phyloP scores from a whole-genome alignment of 2,329 filamentous ascomycete species.

The Orbilia brochopaga region DNA sequence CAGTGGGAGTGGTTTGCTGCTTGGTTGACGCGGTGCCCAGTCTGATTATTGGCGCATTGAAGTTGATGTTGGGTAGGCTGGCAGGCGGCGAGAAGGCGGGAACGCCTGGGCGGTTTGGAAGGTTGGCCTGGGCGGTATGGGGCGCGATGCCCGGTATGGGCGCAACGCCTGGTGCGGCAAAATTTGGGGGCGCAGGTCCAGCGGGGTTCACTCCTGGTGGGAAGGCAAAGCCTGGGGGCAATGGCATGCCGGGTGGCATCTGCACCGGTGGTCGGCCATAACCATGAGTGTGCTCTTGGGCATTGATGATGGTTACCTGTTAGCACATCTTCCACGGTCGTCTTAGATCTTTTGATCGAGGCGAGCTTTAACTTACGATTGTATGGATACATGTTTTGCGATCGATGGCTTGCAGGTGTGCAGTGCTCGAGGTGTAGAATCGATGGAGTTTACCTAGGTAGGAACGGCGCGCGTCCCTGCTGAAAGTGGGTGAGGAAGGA shows the following conservation, averaged over 20 bases:
- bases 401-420: not conserved
- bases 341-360: not conserved
- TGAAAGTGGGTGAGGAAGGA: not conserved
- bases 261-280: conserved; percentile 55
- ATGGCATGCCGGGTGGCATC: conserved; percentile 53
- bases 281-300: conserved; percentile 37
- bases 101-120: conserved; percentile 71
- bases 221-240: conserved; percentile 49
- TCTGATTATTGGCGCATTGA: conserved; percentile 93
- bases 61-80: conserved; percentile 97
- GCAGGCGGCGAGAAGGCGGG: conserved; percentile 85
- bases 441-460: no score
- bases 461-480: no score
- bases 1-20: conserved; percentile 56
- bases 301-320: conserved; percentile 2
- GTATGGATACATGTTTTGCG: conserved; percentile 54
- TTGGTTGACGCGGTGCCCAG: conserved; percentile 80
- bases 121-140: conserved; percentile 75
- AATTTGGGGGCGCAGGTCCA: conserved; percentile 45
- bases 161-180: conserved; percentile 77
- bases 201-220: conserved; percentile 52
- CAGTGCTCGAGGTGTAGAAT: not conserved
- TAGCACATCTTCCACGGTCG: not conserved
- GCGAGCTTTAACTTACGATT: conserved; percentile 52
- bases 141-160: conserved; percentile 78